Conservation (phyloP, 2,329 filamentous ascomycete species). For the Didymella pomorum region DNA sequence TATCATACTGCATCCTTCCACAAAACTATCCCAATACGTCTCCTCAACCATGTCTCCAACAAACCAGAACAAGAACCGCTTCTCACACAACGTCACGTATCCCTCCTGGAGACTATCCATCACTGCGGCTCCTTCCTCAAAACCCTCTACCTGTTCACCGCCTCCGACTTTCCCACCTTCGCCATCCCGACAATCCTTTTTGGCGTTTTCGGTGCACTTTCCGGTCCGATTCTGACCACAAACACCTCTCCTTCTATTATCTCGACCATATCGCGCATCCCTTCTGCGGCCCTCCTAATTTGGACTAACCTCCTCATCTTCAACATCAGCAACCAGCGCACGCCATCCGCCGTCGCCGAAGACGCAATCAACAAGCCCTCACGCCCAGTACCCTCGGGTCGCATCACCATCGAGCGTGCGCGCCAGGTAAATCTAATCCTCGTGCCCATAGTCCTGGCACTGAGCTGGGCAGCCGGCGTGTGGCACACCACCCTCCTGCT, state of each 20-base stretch:
- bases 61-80: neutral
- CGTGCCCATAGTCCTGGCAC: constrained; percentile 18
- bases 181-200: constrained; percentile 28
- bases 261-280: constrained; percentile 12
- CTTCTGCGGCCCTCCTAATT: constrained; percentile 19
- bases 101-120: neutral
- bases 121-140: constrained; percentile 2
- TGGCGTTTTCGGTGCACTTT: constrained; percentile 23
- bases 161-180: constrained; percentile 28
- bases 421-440: constrained; percentile 7
- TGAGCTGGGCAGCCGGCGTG: constrained; percentile 32
- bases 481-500: constrained; percentile 42
- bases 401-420: constrained; percentile 26
- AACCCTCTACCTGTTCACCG: constrained; percentile 30
- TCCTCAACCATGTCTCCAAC: neutral
- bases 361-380: constrained; percentile 55
- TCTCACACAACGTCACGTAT: constrained; percentile 3
- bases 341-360: constrained; percentile 43
- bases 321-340: constrained; percentile 52
- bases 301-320: constrained; percentile 55
- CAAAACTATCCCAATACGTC: neutral
- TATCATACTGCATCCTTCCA: neutral
- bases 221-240: constrained; percentile 17
- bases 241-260: neutral
- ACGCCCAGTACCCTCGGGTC: constrained; percentile 41